Base-by-base conservation (phyloP, 257 asterid species). In the Verbascum thapsus region DNA sequence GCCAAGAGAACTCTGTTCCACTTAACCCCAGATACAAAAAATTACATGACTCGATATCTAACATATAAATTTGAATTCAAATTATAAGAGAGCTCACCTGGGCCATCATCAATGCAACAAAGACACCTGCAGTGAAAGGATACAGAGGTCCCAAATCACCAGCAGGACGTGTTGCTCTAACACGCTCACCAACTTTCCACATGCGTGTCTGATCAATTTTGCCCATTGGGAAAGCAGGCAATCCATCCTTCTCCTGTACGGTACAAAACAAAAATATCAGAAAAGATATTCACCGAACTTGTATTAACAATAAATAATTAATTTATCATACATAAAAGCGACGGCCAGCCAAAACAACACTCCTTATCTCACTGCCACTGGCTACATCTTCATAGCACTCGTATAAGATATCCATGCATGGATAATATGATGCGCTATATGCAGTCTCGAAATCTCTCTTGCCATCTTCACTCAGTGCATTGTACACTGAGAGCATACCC, bases 301-400 rank as follows among this genome's bases (percentile, higher is more conserved):
- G 26, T 37, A 32, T 30, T 41, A 18, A 58, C n/a, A 26, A 57
- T 13, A 62, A 30, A 48, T 37, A 12, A 10, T 9, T 2, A 10
- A 37, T n/a, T n/a, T 48, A 13, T 54, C 85, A 44, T 86, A 91
- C 98, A 78, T 85, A 80, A 69, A 88, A 88, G 73, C 96, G 95
- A 41, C 96, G 96, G 43, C 96, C 98, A 38, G 98, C 98, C 85
- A 91, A 80, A 74, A 91, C 96, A 63, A 88, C 96, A 55, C 98
- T 91, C 73, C 89, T 73, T 63, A 91, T 91, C 83, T 91, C 98
- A 65, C 88, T 88, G 58, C 98, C 95, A 71, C 88, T 72, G 63
- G 95, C 95, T 60, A 91, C 98, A 76, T 91, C 98, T 78, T 91
- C 98, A 44, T 91, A 91, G 83, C 98, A 91, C 64, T 91, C 96